Evolutionary conservation across 1,139 yeast species (phyloP).

Genomic region (Pichia sp.): DNA sequence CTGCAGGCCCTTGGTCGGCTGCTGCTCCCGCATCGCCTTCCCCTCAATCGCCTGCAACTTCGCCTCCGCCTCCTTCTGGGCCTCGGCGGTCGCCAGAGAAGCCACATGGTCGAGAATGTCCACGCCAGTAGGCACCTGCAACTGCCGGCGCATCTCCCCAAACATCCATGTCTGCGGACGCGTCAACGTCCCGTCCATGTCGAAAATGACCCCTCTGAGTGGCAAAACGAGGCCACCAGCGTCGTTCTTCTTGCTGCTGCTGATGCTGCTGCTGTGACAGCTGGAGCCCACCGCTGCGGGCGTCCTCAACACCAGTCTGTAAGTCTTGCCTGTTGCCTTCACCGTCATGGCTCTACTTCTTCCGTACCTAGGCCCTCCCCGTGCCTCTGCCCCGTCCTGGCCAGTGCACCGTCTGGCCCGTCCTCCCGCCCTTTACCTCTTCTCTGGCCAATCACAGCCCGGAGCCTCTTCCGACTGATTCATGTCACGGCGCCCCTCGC

Average conservation of each 20-base stretch:
- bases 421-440: background rate
- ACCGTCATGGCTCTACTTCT: background rate
- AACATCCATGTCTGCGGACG: conserved; percentile 68
- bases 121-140: conserved; percentile 38
- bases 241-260: background rate
- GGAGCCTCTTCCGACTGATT: background rate
- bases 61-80: conserved; percentile 35
- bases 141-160: conserved; percentile 52
- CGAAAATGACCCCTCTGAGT: conserved; percentile 50
- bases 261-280: too few relatives aligned
- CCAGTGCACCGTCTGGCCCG: too few relatives aligned
- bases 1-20: conserved; percentile 45
- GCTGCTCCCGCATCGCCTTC: conserved; percentile 55
- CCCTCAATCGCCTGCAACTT: conserved; percentile 48
- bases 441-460: background rate
- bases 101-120: conserved; percentile 52
- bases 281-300: background rate
- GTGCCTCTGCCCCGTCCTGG: too few relatives aligned
- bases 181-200: conserved; percentile 68
- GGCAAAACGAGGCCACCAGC: background rate
- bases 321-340: background rate
- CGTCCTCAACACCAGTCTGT: background rate
- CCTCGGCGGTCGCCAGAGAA: conserved; percentile 29
- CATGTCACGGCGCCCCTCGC: background rate
- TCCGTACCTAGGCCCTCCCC: background rate